Evolutionary conservation across 2,329 filamentous ascomycete species (phyloP).

Genomic region (Fusarium lyarnte): DNA sequence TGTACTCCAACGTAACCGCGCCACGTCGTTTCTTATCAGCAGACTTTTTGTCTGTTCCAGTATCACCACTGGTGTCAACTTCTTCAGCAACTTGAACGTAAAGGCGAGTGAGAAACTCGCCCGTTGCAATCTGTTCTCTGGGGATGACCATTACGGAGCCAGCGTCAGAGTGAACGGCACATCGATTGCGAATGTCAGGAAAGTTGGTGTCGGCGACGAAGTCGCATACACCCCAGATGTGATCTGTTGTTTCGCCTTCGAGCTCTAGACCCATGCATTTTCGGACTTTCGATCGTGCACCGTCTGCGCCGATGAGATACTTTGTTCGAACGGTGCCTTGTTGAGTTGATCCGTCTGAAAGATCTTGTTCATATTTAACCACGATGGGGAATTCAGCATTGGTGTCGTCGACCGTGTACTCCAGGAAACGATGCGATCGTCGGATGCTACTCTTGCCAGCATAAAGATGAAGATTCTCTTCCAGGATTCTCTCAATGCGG

Average conservation of each 20-base stretch:
- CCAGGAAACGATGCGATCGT: slow-evolving; percentile 4
- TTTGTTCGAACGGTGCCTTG: slow-evolving; percentile 1
- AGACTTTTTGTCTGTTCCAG: slow-evolving; percentile 6
- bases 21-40: slow-evolving; percentile 20
- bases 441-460: not conserved
- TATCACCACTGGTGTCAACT: not conserved
- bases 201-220: slow-evolving; percentile 19
- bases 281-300: slow-evolving; percentile 1
- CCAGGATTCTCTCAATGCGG: slow-evolving; percentile 10
- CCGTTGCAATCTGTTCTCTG: slow-evolving; percentile 6
- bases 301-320: slow-evolving; percentile 7
- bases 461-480: slow-evolving; percentile 14
- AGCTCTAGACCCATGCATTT: slow-evolving; percentile 21
- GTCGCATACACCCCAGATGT: slow-evolving; percentile 20
- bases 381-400: not conserved
- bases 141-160: slow-evolving; percentile 19
- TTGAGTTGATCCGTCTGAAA: not conserved
- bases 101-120: slow-evolving; percentile 5
- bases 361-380: not conserved
- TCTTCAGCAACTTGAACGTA: slow-evolving; percentile 13
- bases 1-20: slow-evolving; percentile 14
- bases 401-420: not conserved
- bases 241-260: slow-evolving; percentile 12
- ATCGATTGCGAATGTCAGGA: slow-evolving; percentile 12
- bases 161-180: slow-evolving; percentile 5